Evolutionary conservation across 306 rosid species (phyloP), one percentile per base, ranked within the genome.

Genomic region (Amphicarpaea edgeworthii): DNA sequence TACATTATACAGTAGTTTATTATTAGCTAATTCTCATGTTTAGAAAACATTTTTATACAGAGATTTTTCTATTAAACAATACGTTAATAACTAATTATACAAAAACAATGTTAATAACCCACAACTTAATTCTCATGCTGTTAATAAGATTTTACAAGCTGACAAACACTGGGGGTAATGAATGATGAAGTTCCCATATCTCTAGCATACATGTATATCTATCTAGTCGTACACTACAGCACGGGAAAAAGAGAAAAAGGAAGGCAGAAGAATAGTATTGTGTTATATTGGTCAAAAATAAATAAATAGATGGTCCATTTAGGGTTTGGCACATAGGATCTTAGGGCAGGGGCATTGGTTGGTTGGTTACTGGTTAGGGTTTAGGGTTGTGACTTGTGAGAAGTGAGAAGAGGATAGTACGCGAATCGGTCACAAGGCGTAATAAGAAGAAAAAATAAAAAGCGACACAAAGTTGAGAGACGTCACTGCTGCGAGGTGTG

Each of bases 401-500:
- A 34, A 6, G 40, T 34, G 40, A 9, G 40, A 34, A 34, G 32
- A 24, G 30, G 12, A 30, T 12, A 5, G 53, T 47, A 49, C 55
- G 23, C 55, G 55, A 49, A 49, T 49, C 4, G 7, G 76, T 81
- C 89, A 57, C 77, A 78, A 70, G 81, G 78, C 80, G 86, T 81
- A 71, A 81, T 73, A 64, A 78, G 61, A 72, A n/a, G n/a, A n/a
- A n/a, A n/a, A n/a, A n/a, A n/a, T n/a, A n/a, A 70, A 70, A 83
- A 68, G 85, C 75, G 68, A 61, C 21, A 40, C 12, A 79, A 67
- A 37, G 82, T 59, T 14, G 81, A 81, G 80, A 63, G 77, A 83
- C 86, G 89, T 86, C 86, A 85, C 77, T 60, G 69, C 57, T 65
- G 78, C 24, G 34, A 26, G 11, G 62, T 34, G 70, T 75, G 53